Conservation (phyloP, 2,329 filamentous ascomycete species). For the Cladophialophora bantiana region DNA sequence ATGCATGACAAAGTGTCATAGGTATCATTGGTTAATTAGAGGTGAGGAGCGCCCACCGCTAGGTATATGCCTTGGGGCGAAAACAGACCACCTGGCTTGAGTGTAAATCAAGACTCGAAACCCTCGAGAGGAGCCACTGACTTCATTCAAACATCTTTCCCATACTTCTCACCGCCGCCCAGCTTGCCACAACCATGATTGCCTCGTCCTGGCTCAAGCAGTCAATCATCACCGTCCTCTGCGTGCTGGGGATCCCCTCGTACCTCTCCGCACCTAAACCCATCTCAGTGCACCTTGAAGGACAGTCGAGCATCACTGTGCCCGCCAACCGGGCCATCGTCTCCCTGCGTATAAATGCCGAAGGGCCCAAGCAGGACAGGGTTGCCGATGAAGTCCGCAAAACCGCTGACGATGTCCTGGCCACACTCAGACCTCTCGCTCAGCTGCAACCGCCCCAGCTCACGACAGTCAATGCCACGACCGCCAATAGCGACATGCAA, state of each 20-base stretch:
- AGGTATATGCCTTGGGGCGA: background rate
- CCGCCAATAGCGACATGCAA: background rate
- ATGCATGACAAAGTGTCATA: background rate
- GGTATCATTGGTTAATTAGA: background rate
- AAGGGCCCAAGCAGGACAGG: constrained; percentile 22
- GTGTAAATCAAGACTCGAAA: background rate
- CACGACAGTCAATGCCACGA: background rate
- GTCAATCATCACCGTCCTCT: constrained; percentile 24
- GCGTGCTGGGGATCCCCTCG: constrained; percentile 24
- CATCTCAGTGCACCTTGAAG: constrained; percentile 23
- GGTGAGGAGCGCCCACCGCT: background rate
- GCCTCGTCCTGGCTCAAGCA: constrained; percentile 23
- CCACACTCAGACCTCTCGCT: constrained; percentile 15
- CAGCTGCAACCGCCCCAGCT: background rate
- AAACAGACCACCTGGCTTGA: constrained; percentile 16
- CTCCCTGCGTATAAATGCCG: constrained; percentile 17
- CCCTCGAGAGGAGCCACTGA: background rate
- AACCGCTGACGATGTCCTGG: constrained; percentile 22
- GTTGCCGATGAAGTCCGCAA: constrained; percentile 25
- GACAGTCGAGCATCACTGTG: constrained; percentile 20
- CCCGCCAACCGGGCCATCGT: constrained; percentile 25
- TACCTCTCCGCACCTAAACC: constrained; percentile 24
- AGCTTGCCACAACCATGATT: constrained; percentile 16
- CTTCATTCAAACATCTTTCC: background rate
- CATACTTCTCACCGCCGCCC: constrained; percentile 4